Evolutionary conservation across 805 yeast genomes (phyloP), one percentile per base, ranked within the genome.

Genomic region (Candida qinlingensis): DNA sequence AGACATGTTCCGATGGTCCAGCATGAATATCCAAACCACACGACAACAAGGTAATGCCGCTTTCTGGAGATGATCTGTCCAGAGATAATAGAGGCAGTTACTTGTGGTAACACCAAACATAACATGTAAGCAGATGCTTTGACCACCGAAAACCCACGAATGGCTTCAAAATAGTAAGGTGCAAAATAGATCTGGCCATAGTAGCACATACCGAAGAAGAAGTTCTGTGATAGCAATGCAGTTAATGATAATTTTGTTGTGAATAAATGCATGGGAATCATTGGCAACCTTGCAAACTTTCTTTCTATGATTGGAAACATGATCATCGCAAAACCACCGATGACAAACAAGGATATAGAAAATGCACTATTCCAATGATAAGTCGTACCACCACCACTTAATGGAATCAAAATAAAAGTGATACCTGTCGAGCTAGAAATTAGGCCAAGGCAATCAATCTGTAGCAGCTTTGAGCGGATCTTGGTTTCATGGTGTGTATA

Each of bases 311-410:
- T n/a, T 3, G 77, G 39, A 47, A 81, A 81, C 0, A 57, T 49
- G 1, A 69, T 48, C 25, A 74, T 65, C 29, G 63, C 65, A 0
- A 64, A 44, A 1, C 65, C 72, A 13, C 77, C 78, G 37, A 71
- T 48, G 2, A 60, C 55, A 34, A 73, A 55, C 55, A 71, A 57
- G 6, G 59, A 39, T 10, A 73, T 71, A n/a, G 65, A 65, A 26
- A 61, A 43, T 4, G 70, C 52, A 9, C 69, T 71, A 54, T 69
- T 53, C 86, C 85, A 80, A 0, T 64, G 59, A 56, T 69, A 79
- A 8, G 75, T 68, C 5, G 74, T 65, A 4, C 84, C 85, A 36
- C 85, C 85, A n/a, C 81, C 80, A 53, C 74, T 71, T 13, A 80
- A 55, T 1, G 83, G 81, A 30, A 81, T 69, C 33, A 81, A 65